Evolutionary conservation across 2,329 filamentous ascomycete genomes (phyloP).

Genomic region (Paracamarosporium sp.): DNA sequence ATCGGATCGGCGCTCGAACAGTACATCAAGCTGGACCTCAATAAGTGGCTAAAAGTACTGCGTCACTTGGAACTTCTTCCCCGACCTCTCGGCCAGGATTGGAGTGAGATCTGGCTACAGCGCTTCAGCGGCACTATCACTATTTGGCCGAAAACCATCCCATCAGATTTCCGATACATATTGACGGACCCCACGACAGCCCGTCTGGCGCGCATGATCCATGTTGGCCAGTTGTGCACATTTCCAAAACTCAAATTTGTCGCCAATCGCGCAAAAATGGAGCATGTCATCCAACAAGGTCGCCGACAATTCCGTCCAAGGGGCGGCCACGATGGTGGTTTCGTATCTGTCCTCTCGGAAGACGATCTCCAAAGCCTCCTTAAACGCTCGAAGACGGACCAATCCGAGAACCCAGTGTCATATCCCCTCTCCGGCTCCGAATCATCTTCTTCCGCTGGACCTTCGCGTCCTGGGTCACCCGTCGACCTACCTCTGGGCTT

Average conservation of each 20-base stretch:
- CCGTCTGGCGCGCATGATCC: conserved; percentile 85
- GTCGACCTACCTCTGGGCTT: conserved; percentile 36
- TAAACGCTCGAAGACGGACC: conserved; percentile 32
- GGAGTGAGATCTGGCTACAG: conserved; percentile 96
- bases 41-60: conserved; percentile 96
- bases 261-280: conserved; percentile 83
- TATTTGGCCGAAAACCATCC: conserved; percentile 85
- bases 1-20: conserved; percentile 91
- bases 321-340: conserved; percentile 37
- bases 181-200: conserved; percentile 80
- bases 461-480: conserved; percentile 35
- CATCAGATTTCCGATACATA: conserved; percentile 84
- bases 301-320: conserved; percentile 51
- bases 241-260: conserved; percentile 95
- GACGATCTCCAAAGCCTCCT: conserved; percentile 55
- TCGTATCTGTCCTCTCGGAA: conserved; percentile 52
- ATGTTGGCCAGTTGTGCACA: conserved; percentile 84
- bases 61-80: conserved; percentile 91
- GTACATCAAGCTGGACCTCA: conserved; percentile 94
- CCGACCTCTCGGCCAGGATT: conserved; percentile 89
- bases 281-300: conserved; percentile 69
- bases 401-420: conserved; percentile 10
- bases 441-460: conserved; percentile 34
- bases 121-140: conserved; percentile 94
- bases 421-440: conserved; percentile 37